Percentiles rank a stretch among this genome's conserved stretches.
phyloP scores from a whole-genome alignment of 2,329 filamentous ascomycete genomes.

The Dactylellina drechsleri region DNA sequence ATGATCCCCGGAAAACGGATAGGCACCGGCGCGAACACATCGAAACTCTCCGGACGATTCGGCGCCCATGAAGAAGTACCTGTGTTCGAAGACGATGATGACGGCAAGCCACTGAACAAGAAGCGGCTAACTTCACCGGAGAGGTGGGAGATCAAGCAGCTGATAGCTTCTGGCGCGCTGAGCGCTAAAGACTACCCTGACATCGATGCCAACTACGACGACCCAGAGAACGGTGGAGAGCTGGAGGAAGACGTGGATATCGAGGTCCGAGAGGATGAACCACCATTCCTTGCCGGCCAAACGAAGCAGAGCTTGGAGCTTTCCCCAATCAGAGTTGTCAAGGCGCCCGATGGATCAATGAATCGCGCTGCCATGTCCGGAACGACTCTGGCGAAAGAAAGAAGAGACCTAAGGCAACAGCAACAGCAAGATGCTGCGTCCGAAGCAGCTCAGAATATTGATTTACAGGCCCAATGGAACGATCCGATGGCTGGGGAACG shows the following conservation, averaged over 20 bases:
- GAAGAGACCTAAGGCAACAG: conserved; percentile 86
- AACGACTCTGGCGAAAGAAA: conserved; percentile 85
- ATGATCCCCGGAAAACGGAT: conserved; percentile 80
- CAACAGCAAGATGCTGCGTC: conserved; percentile 82
- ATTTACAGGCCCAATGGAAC: conserved; percentile 91
- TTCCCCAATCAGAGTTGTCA: conserved; percentile 94
- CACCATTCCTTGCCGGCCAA: conserved; percentile 92
- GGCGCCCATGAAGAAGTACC: conserved; percentile 68
- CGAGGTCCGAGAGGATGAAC: conserved; percentile 94
- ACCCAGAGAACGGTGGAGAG: conserved; percentile 81
- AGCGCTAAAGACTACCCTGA: conserved; percentile 95
- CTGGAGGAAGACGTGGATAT: conserved; percentile 97
- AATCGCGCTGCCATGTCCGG: conserved; percentile 96
- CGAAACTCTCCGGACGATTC: conserved; percentile 75
- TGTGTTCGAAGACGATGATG: conserved; percentile 71
- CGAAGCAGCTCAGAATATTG: conserved; percentile 78
- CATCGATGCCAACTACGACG: conserved; percentile 91
- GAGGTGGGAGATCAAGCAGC: conserved; percentile 94
- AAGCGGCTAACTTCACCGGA: conserved; percentile 97
- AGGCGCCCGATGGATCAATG: conserved; percentile 96
- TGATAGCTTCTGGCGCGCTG: conserved; percentile 93
- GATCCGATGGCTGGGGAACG: conserved; percentile 91
- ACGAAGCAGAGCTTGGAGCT: conserved; percentile 95
- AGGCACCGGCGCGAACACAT: conserved; percentile 89
- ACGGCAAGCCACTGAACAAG: conserved; percentile 71